These are phyloP conservation scores for Ceratobasidium sp. DNA, from an alignment of 1,284 basidiomycete species.

Conservation along the genomic window DNA sequence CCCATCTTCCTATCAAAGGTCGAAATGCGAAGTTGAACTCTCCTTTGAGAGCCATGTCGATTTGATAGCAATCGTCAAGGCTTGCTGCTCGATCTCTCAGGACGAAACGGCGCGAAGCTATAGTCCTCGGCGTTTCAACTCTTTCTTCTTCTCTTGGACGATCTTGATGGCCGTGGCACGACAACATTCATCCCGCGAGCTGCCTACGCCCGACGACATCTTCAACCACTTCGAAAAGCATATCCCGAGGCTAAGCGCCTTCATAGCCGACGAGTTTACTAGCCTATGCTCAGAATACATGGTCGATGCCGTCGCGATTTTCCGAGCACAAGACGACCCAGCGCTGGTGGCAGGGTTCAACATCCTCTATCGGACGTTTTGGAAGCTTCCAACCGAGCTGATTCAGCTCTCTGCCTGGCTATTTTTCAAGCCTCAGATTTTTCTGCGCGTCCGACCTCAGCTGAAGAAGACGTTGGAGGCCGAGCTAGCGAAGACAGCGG, in stretches of 20 bases:
- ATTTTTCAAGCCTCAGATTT: not conserved
- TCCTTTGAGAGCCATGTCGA: not conserved
- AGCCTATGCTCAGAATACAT: not conserved
- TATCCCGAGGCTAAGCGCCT: not conserved
- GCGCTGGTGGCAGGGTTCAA: not conserved
- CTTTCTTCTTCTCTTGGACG: constrained; percentile 21
- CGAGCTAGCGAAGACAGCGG: too few relatives aligned
- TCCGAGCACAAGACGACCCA: not conserved
- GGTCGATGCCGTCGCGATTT: not conserved
- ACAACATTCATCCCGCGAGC: not conserved
- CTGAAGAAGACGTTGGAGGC: too few relatives aligned
- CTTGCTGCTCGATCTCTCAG: not conserved
- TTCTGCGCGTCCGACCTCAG: too few relatives aligned
- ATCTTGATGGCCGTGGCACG: not conserved
- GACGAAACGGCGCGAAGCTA: constrained; percentile 4
- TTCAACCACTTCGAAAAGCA: not conserved
- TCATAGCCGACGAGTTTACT: not conserved
- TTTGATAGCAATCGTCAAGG: not conserved
- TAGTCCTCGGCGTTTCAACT: not conserved
- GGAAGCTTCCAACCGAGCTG: not conserved
- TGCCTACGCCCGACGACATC: not conserved
- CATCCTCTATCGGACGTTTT: not conserved
- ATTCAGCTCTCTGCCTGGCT: not conserved
- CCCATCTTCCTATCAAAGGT: not conserved
- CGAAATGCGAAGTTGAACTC: constrained; percentile 10